Percentiles rank a stretch among this genome's conserved stretches.
Conservation (phyloP, 2,329 filamentous ascomycete genomes). For the Drechslera avenae region DNA sequence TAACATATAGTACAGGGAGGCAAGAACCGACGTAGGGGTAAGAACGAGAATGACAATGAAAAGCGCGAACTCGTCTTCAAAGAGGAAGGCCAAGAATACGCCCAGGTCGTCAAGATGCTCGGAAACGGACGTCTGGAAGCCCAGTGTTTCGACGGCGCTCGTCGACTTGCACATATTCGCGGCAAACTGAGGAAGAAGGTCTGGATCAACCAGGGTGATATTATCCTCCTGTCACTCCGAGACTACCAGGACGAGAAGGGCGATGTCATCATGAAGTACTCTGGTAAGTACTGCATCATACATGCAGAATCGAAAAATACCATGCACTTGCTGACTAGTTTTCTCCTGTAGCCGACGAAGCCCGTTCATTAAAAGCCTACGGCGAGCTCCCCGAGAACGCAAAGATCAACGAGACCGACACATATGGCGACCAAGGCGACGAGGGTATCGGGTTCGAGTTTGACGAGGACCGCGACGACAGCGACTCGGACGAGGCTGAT, state of each 20-base stretch:
- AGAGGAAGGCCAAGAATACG: slow-evolving; percentile 93
- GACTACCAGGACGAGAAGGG: slow-evolving; percentile 96
- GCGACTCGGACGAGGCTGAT: slow-evolving; percentile 57
- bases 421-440: slow-evolving; percentile 86
- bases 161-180: slow-evolving; percentile 82
- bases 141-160: slow-evolving; percentile 92
- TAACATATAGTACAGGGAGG: slow-evolving; percentile 68
- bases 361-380: slow-evolving; percentile 92
- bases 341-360: slow-evolving; percentile 73
- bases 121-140: slow-evolving; percentile 94
- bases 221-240: slow-evolving; percentile 70
- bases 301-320: slow-evolving; percentile 40
- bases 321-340: slow-evolving; percentile 84
- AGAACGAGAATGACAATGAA: slow-evolving; percentile 96
- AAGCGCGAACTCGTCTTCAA: slow-evolving; percentile 99
- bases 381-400: slow-evolving; percentile 95
- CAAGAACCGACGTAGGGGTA: slow-evolving; percentile 97
- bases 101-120: slow-evolving; percentile 92
- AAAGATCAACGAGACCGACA: slow-evolving; percentile 99
- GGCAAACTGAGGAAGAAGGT: slow-evolving; percentile 99
- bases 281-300: slow-evolving; percentile 23
- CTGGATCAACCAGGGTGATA: slow-evolving; percentile 92
- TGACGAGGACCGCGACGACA: slow-evolving; percentile 80
- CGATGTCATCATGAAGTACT: slow-evolving; percentile 92
- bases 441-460: slow-evolving; percentile 98